Conservation (phyloP, 1,284 basidiomycete species). For the Malassezia sp. region DNA sequence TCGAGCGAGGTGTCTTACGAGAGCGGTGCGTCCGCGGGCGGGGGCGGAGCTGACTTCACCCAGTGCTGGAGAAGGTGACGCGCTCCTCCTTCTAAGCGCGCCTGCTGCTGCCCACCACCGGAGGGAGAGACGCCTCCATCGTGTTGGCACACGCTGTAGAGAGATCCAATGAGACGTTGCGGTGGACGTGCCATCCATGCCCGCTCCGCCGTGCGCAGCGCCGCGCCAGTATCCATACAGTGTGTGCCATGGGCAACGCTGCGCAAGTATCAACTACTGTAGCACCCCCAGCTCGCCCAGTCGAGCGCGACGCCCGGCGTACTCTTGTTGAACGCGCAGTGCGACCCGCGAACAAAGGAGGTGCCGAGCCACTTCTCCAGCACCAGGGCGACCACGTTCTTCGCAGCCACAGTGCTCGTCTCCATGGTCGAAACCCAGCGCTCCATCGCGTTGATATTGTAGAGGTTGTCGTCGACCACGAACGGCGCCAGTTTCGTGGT, state of each 20-base stretch:
- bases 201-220: too few relatives aligned
- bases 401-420: constrained; percentile 70
- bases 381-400: constrained; percentile 54
- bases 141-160: too few relatives aligned
- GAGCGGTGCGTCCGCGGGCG: constrained; percentile 54
- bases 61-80: constrained; percentile 29
- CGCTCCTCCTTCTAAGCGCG: constrained; percentile 21
- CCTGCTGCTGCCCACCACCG: too few relatives aligned
- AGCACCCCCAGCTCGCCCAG: constrained; percentile 42
- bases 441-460: constrained; percentile 81
- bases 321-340: constrained; percentile 18
- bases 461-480: constrained; percentile 59
- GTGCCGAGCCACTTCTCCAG: constrained; percentile 31
- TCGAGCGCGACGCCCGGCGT: constrained; percentile 10
- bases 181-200: too few relatives aligned
- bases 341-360: constrained; percentile 27
- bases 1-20: constrained; percentile 64
- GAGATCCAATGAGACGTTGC: too few relatives aligned
- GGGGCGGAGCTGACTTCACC: neutral
- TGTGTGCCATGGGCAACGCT: too few relatives aligned
- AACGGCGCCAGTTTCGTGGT: constrained; percentile 49
- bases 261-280: too few relatives aligned
- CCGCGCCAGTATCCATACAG: too few relatives aligned
- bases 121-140: too few relatives aligned
- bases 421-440: constrained; percentile 60